These are phyloP conservation scores for Ammopiptanthus mongolicus DNA, from an alignment of 306 rosid species.

Conservation along the genomic window DNA sequence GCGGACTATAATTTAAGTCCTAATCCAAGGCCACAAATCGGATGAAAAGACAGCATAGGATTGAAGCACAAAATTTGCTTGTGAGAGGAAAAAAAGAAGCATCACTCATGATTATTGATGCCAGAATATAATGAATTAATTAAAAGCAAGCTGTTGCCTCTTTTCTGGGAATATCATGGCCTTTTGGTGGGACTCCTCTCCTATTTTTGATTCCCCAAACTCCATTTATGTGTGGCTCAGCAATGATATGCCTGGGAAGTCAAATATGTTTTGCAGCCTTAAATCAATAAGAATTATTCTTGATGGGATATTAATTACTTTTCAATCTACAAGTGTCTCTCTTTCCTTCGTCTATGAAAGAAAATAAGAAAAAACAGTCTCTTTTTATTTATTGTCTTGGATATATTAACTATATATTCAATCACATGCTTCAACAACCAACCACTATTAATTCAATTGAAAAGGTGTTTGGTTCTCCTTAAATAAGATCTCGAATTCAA, in stretches of 20 bases:
- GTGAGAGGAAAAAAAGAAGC: not conserved
- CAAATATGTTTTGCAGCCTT: slow-evolving; percentile 14
- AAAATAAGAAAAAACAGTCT: not conserved
- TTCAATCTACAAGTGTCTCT: not conserved
- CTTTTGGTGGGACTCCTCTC: slow-evolving; percentile 21
- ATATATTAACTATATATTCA: not conserved
- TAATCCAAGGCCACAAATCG: not conserved
- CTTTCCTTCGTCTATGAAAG: not conserved
- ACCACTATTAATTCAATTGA: too few relatives aligned
- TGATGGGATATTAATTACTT: not conserved
- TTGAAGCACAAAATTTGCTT: not conserved
- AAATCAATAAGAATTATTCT: slow-evolving; percentile 1
- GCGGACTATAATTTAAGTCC: not conserved
- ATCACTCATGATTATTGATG: not conserved
- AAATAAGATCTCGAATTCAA: too few relatives aligned
- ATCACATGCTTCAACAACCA: not conserved
- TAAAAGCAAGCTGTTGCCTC: not conserved
- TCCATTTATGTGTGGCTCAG: not conserved
- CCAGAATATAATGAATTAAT: slow-evolving; percentile 12
- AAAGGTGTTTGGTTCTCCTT: too few relatives aligned
- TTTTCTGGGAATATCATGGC: not conserved
- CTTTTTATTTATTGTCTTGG: not conserved
- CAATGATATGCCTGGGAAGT: not conserved
- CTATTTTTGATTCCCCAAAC: slow-evolving; percentile 5
- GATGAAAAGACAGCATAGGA: not conserved